Evolutionary conservation across 2,329 filamentous ascomycete species (phyloP).

Genomic region (Fusarium pininemorale): DNA sequence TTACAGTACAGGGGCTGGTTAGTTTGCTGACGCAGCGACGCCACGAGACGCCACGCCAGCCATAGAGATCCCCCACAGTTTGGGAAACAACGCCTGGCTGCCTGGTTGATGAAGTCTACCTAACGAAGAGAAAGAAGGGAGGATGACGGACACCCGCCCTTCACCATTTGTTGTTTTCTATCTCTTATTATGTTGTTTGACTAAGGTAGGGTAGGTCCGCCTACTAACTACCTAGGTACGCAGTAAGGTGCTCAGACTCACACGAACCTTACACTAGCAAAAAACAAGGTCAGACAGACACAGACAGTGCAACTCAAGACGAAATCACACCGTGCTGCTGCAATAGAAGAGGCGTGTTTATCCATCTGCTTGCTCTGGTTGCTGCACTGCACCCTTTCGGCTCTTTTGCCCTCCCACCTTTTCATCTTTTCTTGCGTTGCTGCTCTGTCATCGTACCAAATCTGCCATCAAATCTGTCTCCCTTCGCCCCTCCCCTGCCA

Average conservation of each 20-base stretch:
- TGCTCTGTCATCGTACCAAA: slow-evolving; percentile 20
- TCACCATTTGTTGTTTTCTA: slow-evolving; percentile 4
- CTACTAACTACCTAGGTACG: background rate
- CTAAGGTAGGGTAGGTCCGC: background rate
- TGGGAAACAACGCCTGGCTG: background rate
- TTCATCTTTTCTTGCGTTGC: background rate
- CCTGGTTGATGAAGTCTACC: background rate
- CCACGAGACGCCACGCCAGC: slow-evolving; percentile 32
- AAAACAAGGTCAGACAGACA: background rate
- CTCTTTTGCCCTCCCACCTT: slow-evolving; percentile 34
- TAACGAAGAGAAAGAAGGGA: slow-evolving; percentile 4
- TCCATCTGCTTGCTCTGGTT: slow-evolving; percentile 9
- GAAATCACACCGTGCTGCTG: background rate
- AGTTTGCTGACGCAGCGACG: slow-evolving; percentile 18
- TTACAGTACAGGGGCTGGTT: slow-evolving; percentile 15
- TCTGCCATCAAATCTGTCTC: slow-evolving; percentile 36
- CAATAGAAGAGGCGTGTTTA: slow-evolving; percentile 26
- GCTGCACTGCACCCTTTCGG: slow-evolving; percentile 24
- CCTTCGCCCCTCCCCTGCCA: slow-evolving; percentile 34
- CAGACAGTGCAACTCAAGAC: background rate
- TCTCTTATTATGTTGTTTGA: background rate
- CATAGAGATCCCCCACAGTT: slow-evolving; percentile 25
- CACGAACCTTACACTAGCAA: background rate
- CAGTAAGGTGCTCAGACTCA: slow-evolving; percentile 10
- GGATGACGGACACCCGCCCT: slow-evolving; percentile 23